Conservation (phyloP, 805 yeast genomes). For the Candida palmyrensis region DNA sequence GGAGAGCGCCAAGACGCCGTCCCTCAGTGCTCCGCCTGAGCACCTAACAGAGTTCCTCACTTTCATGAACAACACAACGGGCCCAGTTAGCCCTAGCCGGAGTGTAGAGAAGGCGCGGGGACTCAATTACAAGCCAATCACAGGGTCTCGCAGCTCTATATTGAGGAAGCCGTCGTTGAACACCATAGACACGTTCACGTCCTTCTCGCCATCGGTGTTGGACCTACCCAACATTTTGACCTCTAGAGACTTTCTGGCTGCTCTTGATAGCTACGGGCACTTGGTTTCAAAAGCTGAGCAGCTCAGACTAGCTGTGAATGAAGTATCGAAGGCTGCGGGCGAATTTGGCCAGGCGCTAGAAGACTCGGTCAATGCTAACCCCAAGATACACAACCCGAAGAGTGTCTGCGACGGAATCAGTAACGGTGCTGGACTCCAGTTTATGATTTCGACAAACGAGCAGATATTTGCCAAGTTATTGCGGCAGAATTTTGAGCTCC, state of each 20-base stretch:
- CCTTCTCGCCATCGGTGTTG: conserved; percentile 47
- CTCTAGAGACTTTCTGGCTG: conserved; percentile 50
- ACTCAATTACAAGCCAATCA: conserved; percentile 2
- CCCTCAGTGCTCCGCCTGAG: conserved; percentile 31
- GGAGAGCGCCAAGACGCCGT: background rate
- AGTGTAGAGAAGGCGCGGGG: background rate
- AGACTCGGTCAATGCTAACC: conserved; percentile 21
- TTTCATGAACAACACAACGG: too few species aligned
- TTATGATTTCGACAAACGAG: conserved; percentile 71
- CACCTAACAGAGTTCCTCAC: conserved; percentile 60
- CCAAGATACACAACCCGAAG: conserved; percentile 20
- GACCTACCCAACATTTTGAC: conserved; percentile 61
- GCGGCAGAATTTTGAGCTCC: conserved; percentile 49
- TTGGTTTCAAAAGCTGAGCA: conserved; percentile 42
- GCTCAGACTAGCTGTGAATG: conserved; percentile 42
- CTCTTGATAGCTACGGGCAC: conserved; percentile 43
- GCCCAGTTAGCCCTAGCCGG: too few species aligned
- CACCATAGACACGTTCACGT: conserved; percentile 30
- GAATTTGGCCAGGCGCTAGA: conserved; percentile 71
- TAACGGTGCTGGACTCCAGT: conserved; percentile 74
- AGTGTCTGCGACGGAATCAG: conserved; percentile 53
- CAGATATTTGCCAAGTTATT: conserved; percentile 60
- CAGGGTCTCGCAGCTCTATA: conserved; percentile 1
- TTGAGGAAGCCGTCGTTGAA: conserved; percentile 28
- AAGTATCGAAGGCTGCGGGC: conserved; percentile 56